These are phyloP conservation scores for Phytopythium sindhum DNA, from an alignment of 352 stramenopile species.

Conservation along the genomic window DNA sequence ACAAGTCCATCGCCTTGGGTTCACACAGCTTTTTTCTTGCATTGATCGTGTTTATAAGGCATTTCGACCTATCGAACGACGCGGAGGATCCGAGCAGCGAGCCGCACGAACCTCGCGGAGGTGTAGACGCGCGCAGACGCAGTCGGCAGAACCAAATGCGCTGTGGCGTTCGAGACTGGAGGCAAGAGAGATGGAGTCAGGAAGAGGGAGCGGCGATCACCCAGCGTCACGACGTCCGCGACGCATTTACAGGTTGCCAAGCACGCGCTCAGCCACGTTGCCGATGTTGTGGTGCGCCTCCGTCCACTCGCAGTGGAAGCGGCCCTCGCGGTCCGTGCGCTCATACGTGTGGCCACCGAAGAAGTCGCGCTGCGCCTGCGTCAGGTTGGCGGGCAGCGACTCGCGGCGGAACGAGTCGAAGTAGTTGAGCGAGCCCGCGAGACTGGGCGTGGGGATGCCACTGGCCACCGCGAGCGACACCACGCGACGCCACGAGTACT, in stretches of 20 bases:
- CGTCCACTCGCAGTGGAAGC: conserved; percentile 98
- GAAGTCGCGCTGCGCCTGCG: conserved; percentile 99
- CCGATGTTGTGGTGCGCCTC: conserved; percentile 96
- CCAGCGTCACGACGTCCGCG: not conserved
- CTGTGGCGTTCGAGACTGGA: not conserved
- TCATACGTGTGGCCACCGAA: conserved; percentile 99
- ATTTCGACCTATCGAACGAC: not conserved
- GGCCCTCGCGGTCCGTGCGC: conserved; percentile 91
- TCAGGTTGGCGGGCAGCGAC: conserved; percentile 95
- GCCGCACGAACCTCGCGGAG: no score
- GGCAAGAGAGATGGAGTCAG: not conserved
- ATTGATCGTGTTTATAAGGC: conserved; percentile 5
- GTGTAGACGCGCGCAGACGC: not conserved
- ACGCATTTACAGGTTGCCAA: conserved; percentile 86
- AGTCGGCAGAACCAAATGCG: not conserved
- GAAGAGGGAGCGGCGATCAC: not conserved
- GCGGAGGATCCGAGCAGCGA: not conserved
- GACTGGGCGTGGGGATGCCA: conserved; percentile 90
- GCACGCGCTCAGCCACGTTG: conserved; percentile 91
- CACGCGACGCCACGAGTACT: conserved; percentile 96
- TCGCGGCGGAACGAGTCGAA: conserved; percentile 97
- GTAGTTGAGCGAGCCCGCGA: conserved; percentile 95
- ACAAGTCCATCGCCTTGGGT: not conserved
- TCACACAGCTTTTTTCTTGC: conserved; percentile 5
- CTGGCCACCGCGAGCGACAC: conserved; percentile 95